These are phyloP conservation scores for Rhododendron mucronatum DNA, from an alignment of 148 eudicot species.

Conservation along the genomic window DNA sequence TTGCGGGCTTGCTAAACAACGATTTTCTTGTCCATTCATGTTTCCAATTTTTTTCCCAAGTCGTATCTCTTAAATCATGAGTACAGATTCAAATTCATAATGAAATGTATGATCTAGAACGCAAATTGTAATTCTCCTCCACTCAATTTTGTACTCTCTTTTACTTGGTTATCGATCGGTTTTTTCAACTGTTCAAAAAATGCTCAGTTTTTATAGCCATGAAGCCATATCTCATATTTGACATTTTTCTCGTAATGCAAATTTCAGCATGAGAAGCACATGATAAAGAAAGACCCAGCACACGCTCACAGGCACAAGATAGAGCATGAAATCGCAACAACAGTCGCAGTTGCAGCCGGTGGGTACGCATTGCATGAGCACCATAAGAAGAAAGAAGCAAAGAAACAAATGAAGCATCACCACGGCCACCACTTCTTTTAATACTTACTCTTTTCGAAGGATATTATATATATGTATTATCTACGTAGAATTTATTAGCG, in stretches of 20 bases:
- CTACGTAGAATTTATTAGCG: no score
- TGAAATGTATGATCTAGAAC: no score
- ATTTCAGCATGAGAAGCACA: conserved; percentile 50
- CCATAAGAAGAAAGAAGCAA: conserved; percentile 56
- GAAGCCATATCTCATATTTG: background rate
- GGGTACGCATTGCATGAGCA: conserved; percentile 56
- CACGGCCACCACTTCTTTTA: conserved; percentile 19
- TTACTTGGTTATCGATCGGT: no score
- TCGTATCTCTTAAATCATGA: no score
- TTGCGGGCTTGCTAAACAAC: no score
- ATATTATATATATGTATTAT: no score
- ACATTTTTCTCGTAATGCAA: background rate
- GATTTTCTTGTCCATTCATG: no score
- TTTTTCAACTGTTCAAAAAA: background rate
- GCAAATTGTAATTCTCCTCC: no score
- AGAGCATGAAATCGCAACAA: conserved; percentile 40
- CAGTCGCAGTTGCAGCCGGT: conserved; percentile 44
- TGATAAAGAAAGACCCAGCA: conserved; percentile 55
- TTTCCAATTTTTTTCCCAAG: no score
- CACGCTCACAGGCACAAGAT: conserved; percentile 52
- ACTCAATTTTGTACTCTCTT: no score
- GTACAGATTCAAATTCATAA: no score
- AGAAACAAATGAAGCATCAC: conserved; percentile 41
- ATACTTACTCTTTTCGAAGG: background rate
- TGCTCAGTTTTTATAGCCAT: background rate